phyloP scores from a whole-genome alignment of 2,329 filamentous ascomycete species.

The Xylariaceae sp. region DNA sequence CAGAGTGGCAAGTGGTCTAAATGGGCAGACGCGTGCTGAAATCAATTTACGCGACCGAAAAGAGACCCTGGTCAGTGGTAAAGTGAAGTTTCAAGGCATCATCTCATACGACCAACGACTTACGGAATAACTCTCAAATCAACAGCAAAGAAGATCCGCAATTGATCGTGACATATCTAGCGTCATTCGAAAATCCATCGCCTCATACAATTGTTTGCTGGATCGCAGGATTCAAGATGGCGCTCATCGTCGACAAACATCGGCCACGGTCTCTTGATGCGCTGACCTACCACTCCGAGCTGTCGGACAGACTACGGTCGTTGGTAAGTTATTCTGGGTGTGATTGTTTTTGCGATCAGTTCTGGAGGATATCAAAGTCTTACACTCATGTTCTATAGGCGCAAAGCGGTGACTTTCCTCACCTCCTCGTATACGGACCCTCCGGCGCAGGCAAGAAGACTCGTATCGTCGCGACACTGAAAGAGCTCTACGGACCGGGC shows the following conservation, averaged over 20 bases:
- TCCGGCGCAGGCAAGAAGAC: constrained; percentile 98
- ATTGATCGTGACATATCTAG: too few relatives aligned
- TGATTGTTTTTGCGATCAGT: background rate
- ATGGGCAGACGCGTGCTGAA: constrained; percentile 25
- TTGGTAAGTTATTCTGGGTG: constrained; percentile 53
- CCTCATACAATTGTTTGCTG: background rate
- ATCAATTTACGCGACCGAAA: constrained; percentile 31
- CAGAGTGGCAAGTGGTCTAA: background rate
- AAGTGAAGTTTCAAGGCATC: background rate
- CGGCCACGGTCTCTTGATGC: constrained; percentile 68
- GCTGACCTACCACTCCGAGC: constrained; percentile 81
- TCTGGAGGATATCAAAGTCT: background rate
- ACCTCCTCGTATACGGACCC: constrained; percentile 93
- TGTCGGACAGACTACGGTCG: constrained; percentile 80
- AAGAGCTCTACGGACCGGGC: constrained; percentile 89
- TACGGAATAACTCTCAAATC: too few relatives aligned
- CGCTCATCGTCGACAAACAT: constrained; percentile 67
- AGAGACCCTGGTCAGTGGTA: background rate
- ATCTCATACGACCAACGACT: background rate
- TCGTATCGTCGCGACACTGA: constrained; percentile 87
- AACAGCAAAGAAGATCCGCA: background rate
- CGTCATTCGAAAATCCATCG: too few relatives aligned
- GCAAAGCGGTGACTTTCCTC: constrained; percentile 94
- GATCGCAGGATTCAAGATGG: constrained; percentile 41
- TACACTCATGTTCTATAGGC: constrained; percentile 52